These are phyloP conservation scores for Priceomyces haplophilus DNA, from an alignment of 805 yeast genomes.

Conservation along the genomic window DNA sequence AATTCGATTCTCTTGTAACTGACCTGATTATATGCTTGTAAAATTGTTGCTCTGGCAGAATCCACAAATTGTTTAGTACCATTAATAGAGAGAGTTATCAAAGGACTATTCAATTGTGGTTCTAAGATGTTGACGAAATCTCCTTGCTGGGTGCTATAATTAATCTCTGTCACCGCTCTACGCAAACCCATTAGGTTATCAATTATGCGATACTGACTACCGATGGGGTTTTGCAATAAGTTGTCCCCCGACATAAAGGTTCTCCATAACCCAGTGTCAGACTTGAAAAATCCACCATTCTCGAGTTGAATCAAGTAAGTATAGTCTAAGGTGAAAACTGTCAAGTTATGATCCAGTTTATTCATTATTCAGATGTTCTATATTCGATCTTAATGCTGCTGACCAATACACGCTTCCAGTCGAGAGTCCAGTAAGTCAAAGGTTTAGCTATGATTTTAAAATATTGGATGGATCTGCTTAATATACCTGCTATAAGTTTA, in stretches of 20 bases:
- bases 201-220: slow-evolving; percentile 18
- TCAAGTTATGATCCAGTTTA: slow-evolving; percentile 13
- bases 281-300: slow-evolving; percentile 18
- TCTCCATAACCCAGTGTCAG: slow-evolving; percentile 36
- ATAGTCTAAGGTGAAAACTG: slow-evolving; percentile 28
- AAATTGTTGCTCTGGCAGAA: slow-evolving; percentile 28
- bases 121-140: slow-evolving; percentile 22
- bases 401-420: not conserved
- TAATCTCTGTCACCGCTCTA: slow-evolving; percentile 14
- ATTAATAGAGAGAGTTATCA: slow-evolving; percentile 34
- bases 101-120: slow-evolving; percentile 30
- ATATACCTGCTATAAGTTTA: not conserved
- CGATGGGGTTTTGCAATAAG: slow-evolving; percentile 4
- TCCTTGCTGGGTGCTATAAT: slow-evolving; percentile 10
- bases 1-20: slow-evolving; percentile 22
- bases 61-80: slow-evolving; percentile 32
- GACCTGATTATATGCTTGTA: slow-evolving; percentile 30
- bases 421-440: not conserved
- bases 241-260: slow-evolving; percentile 9
- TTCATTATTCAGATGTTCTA: not conserved
- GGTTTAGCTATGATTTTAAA: not conserved
- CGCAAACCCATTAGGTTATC: slow-evolving; percentile 25
- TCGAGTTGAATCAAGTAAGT: slow-evolving; percentile 21
- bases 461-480: not conserved
- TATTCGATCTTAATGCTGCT: not conserved